These are phyloP conservation scores for Glutinoglossum americanum DNA, from an alignment of 495 filamentous ascomycete genomes.

Conservation along the genomic window DNA sequence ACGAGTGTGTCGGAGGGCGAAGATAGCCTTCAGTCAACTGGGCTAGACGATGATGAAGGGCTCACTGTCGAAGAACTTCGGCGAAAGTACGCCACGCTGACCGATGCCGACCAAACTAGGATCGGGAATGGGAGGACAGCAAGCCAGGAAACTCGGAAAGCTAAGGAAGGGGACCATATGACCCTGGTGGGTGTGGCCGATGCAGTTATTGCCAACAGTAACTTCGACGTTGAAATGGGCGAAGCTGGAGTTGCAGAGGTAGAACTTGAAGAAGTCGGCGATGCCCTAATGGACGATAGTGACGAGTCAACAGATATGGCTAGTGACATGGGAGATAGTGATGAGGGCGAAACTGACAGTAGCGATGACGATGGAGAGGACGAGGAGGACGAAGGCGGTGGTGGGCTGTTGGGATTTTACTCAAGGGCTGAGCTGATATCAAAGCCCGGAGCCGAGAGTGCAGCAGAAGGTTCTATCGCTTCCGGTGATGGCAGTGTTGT, in stretches of 20 bases:
- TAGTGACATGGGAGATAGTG: slow-evolving; percentile 53
- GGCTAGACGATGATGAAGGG: slow-evolving; percentile 38
- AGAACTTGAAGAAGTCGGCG: slow-evolving; percentile 44
- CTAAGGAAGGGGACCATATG: neutral
- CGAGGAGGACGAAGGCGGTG: slow-evolving; percentile 24
- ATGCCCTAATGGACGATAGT: slow-evolving; percentile 44
- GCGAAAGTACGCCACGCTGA: slow-evolving; percentile 57
- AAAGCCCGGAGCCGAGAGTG: neutral
- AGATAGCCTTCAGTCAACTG: slow-evolving; percentile 23
- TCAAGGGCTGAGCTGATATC: slow-evolving; percentile 21
- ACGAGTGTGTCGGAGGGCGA: slow-evolving; percentile 33
- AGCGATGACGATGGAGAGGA: slow-evolving; percentile 29
- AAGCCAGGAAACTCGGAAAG: neutral
- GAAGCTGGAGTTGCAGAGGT: slow-evolving; percentile 15
- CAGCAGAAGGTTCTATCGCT: neutral
- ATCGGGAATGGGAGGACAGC: neutral
- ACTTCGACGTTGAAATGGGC: slow-evolving; percentile 8
- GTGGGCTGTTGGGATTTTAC: slow-evolving; percentile 48
- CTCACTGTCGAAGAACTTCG: slow-evolving; percentile 62
- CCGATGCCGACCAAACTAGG: slow-evolving; percentile 13
- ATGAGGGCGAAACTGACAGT: slow-evolving; percentile 26
- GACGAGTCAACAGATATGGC: slow-evolving; percentile 83
- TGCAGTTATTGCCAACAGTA: neutral
- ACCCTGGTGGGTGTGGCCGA: neutral
- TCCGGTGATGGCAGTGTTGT: neutral